These are phyloP conservation scores for Neurospora sp. DNA, from an alignment of 495 filamentous ascomycete species.

Conservation along the genomic window DNA sequence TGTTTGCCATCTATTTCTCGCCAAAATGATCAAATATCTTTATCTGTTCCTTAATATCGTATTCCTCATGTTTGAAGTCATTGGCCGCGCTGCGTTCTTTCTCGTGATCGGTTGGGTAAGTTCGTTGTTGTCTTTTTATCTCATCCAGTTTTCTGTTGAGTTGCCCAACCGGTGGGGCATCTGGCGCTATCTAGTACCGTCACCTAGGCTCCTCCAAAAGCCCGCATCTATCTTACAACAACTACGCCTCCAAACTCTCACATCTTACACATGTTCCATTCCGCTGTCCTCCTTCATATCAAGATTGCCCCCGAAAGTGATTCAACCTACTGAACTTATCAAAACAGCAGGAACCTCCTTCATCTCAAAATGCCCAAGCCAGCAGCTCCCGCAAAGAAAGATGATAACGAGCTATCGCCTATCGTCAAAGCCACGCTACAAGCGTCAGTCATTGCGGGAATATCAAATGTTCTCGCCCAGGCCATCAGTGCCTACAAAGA, in stretches of 20 bases:
- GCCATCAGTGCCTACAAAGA: conserved; percentile 56
- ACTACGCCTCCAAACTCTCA: neutral
- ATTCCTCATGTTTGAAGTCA: neutral
- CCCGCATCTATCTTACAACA: neutral
- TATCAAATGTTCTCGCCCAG: conserved; percentile 80
- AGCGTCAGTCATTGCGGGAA: conserved; percentile 55
- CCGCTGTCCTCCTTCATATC: neutral
- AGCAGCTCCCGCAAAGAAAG: neutral
- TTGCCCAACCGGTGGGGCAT: neutral
- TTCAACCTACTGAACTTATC: neutral
- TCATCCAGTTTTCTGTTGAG: neutral
- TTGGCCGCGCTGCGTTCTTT: neutral
- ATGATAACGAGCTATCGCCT: conserved; percentile 28
- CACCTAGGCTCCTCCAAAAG: neutral
- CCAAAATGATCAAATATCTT: neutral
- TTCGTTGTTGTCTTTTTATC: neutral
- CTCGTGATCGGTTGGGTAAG: neutral
- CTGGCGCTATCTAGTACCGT: neutral
- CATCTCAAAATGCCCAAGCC: neutral
- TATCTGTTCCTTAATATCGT: neutral
- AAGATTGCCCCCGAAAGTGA: neutral
- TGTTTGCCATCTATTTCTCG: neutral
- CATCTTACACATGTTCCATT: neutral
- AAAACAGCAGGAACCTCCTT: neutral
- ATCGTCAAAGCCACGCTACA: conserved; percentile 60